These are phyloP conservation scores for Acanthamoeba lenticulata DNA, from an alignment of 208 protist genomes.

Conservation along the genomic window DNA sequence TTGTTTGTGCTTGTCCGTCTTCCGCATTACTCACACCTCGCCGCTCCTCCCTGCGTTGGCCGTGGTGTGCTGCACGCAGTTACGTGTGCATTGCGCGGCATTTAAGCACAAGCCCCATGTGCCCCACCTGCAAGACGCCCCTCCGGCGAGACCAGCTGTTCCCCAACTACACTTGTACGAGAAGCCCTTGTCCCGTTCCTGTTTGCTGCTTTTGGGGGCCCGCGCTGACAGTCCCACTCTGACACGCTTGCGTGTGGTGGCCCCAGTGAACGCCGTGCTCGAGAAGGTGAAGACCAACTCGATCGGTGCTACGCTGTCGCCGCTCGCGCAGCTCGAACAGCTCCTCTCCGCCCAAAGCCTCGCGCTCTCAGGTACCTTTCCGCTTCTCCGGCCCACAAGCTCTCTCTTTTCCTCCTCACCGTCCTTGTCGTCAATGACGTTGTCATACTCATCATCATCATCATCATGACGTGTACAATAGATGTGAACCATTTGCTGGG, in stretches of 20 bases:
- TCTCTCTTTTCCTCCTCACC: background rate
- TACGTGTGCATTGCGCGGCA: constrained; percentile 44
- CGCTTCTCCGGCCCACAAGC: background rate
- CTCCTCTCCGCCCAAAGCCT: background rate
- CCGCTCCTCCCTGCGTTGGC: no score
- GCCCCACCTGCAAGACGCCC: constrained; percentile 54
- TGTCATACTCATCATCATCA: background rate
- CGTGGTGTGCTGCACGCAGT: background rate
- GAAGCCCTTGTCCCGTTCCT: background rate
- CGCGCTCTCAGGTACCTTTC: background rate
- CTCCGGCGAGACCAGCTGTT: constrained; percentile 49
- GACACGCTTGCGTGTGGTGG: background rate
- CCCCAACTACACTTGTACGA: constrained; percentile 50
- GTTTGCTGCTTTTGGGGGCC: background rate
- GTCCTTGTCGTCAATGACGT: background rate
- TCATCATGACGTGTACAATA: background rate
- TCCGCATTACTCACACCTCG: background rate
- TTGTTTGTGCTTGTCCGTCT: background rate
- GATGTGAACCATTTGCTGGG: constrained; percentile 38
- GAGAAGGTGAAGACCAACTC: constrained; percentile 49
- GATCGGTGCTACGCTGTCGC: background rate
- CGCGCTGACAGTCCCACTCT: background rate
- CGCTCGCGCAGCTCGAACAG: constrained; percentile 9
- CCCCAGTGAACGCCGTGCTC: constrained; percentile 49
- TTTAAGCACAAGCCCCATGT: background rate